Percentiles rank a stretch among this genome's conserved stretches.
These are phyloP conservation scores for Lepidium sativum DNA, from an alignment of 345 rosid species.

Conservation along the genomic window DNA sequence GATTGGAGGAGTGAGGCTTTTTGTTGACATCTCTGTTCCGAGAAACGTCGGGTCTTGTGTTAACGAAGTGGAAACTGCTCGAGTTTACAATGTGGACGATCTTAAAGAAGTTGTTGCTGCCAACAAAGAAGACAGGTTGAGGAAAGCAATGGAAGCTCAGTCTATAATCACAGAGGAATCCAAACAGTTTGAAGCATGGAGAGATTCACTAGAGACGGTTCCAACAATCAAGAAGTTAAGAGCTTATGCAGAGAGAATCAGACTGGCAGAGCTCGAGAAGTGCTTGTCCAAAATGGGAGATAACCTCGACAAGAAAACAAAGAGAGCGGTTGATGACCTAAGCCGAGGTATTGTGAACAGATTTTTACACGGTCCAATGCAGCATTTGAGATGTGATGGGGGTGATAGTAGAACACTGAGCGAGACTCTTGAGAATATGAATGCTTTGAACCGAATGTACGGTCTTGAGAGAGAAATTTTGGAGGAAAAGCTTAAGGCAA, in stretches of 20 bases:
- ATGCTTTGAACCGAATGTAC: conserved; percentile 80
- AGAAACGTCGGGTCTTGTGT: conserved; percentile 83
- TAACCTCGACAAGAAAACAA: conserved; percentile 60
- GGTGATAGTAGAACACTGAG: conserved; percentile 50
- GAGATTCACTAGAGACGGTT: conserved; percentile 82
- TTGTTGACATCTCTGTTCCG: conserved; percentile 82
- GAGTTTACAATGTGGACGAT: too few relatives aligned
- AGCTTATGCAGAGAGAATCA: conserved; percentile 66
- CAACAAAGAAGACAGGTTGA: conserved; percentile 76
- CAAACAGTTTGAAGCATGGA: conserved; percentile 80
- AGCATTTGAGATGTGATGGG: conserved; percentile 84
- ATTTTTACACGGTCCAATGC: conserved; percentile 87
- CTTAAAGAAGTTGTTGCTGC: too few relatives aligned
- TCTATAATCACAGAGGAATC: conserved; percentile 62
- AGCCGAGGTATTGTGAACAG: conserved; percentile 73
- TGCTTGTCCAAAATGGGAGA: too few relatives aligned
- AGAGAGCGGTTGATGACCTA: conserved; percentile 69
- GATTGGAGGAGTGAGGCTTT: conserved; percentile 54
- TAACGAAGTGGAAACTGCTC: too few relatives aligned
- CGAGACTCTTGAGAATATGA: conserved; percentile 87
- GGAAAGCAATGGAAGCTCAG: conserved; percentile 87
- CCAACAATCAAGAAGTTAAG: conserved; percentile 88
- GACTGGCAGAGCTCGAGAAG: conserved; percentile 63
- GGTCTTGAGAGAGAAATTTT: conserved; percentile 64
- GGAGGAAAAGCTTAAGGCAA: conserved; percentile 74